Conservation (phyloP, 2,329 filamentous ascomycete species). For the Nemania diffusa region DNA sequence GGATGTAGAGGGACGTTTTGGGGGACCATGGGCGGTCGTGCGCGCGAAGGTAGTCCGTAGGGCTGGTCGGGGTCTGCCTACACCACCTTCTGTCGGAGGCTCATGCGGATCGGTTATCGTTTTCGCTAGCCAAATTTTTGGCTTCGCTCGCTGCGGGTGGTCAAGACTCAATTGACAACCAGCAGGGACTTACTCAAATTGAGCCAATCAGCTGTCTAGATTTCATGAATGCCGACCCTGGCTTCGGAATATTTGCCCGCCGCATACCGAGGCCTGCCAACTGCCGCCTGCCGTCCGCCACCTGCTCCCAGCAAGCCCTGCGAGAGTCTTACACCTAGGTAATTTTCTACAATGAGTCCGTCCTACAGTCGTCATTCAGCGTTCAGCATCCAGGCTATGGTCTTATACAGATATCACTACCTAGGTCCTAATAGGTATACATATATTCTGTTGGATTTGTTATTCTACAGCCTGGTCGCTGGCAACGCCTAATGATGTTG, state of each 20-base stretch:
- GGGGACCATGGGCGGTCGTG: slow-evolving; percentile 24
- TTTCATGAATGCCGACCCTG: background rate
- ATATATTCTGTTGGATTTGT: too few relatives aligned
- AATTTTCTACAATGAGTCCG: background rate
- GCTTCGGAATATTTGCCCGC: slow-evolving; percentile 29
- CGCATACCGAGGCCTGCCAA: slow-evolving; percentile 19
- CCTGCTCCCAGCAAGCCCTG: background rate
- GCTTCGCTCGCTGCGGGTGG: slow-evolving; percentile 18
- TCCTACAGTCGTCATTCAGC: background rate
- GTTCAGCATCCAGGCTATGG: background rate
- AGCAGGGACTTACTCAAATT: background rate
- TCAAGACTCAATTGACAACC: slow-evolving; percentile 3
- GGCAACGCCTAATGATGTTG: background rate
- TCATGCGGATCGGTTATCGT: slow-evolving; percentile 1
- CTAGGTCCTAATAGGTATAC: background rate
- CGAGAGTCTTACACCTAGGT: background rate
- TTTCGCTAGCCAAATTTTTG: slow-evolving; percentile 35
- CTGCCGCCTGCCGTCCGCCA: too few relatives aligned
- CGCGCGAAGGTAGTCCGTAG: background rate
- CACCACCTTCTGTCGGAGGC: background rate
- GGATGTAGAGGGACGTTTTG: background rate
- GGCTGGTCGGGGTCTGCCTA: background rate
- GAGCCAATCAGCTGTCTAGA: slow-evolving; percentile 13
- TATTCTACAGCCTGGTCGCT: too few relatives aligned
- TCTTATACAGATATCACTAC: too few relatives aligned